Evolutionary conservation across 108 stramenopile species (phyloP).

Genomic region (Cyclotella distinguenda): DNA sequence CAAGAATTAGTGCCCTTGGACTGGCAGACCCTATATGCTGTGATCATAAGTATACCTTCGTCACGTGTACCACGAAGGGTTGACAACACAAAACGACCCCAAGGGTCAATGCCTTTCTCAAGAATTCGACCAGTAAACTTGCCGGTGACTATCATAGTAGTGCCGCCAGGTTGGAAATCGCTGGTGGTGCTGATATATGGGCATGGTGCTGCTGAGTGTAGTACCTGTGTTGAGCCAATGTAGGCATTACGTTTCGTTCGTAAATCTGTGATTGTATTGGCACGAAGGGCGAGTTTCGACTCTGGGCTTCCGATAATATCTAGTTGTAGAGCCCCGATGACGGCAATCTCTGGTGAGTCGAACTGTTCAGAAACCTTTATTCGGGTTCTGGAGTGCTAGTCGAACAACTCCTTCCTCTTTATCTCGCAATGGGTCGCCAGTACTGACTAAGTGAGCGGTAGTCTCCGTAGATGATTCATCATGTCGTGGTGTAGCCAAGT

Average conservation of each 20-base stretch:
- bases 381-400: no score
- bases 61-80: not conserved
- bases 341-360: slow-evolving; percentile 2
- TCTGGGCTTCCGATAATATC: not conserved
- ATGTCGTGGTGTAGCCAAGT: no score
- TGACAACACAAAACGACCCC: not conserved
- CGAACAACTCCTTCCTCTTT: no score
- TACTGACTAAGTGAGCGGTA: no score
- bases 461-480: no score
- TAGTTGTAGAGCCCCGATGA: not conserved
- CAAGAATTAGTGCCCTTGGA: not conserved
- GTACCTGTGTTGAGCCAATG: not conserved
- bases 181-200: not conserved
- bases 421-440: no score
- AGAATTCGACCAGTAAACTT: not conserved
- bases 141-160: not conserved
- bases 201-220: not conserved
- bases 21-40: slow-evolving; percentile 13
- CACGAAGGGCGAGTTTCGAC: not conserved
- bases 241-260: not conserved
- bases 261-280: not conserved
- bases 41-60: slow-evolving; percentile 2
- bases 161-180: slow-evolving; percentile 9
- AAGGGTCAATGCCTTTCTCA: not conserved
- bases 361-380: no score